Base-by-base conservation (phyloP, 306 rosid genomes). In the Malus sylvestris region DNA sequence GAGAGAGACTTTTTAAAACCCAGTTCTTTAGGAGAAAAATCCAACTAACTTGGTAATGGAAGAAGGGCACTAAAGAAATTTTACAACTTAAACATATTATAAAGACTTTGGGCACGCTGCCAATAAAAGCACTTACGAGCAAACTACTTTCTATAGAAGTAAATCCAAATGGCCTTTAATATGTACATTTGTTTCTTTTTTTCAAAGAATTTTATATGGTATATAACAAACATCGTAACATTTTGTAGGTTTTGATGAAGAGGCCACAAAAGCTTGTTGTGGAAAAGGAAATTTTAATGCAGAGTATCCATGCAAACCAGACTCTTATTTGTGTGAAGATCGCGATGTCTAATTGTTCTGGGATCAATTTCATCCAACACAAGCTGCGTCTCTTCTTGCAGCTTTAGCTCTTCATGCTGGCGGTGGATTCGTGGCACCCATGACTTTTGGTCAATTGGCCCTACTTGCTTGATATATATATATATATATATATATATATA, bases 301-400 rank as follows among this genome's bases (percentile, higher is more conserved):
- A 30, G 25, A 74, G 3, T n/a, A 3, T 4, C 70, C 72, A 72
- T 88, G 93, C 73, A 57, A 40, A 3, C 57, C 15, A 6, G 20
- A 69, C 18, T 40, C 86, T 1, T 20, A 3, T 6, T 19, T 85
- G 10, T 90, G 96, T 27, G 0, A 0, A 3, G 55, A 82, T 25
- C 85, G 86, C 4, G 19, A 5, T 0, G 59, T 25, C 22, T 13
- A 73, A 67, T 71, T 90, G 64, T 90, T 88, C 59, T 86, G 96
- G 96, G 93, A 90, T 81, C 73, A 74, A 82, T 83, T 71, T 68
- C 91, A 88, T 82, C 88, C 90, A 13, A 83, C 88, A 2, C 62
- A 86, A 59, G 20, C 2, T 5, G 87, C 81, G 65, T 71, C 88
- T 0, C 1, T 12, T 8, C 12, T 82, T 8, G 85, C 78, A 12